Evolutionary conservation across 2,329 filamentous ascomycete genomes (phyloP).

Genomic region (Fusarium sp.): DNA sequence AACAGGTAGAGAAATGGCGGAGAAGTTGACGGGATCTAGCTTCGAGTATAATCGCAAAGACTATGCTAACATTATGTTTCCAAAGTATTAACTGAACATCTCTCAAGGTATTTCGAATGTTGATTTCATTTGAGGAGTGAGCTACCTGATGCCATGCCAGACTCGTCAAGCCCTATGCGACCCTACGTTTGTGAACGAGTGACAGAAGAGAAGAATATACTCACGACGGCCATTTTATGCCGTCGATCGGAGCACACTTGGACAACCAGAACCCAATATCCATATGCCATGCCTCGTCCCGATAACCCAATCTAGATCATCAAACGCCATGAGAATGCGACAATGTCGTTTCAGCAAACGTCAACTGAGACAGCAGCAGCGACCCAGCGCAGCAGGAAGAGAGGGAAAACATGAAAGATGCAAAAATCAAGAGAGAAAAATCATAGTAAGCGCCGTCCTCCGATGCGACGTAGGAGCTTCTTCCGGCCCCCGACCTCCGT

Average conservation of each 20-base stretch:
- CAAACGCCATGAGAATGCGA: slow-evolving; percentile 44
- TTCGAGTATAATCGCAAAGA: slow-evolving; percentile 24
- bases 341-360: slow-evolving; percentile 41
- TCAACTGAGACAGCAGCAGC: slow-evolving; percentile 32
- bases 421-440: not conserved
- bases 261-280: slow-evolving; percentile 22
- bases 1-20: slow-evolving; percentile 45
- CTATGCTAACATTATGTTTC: slow-evolving; percentile 12
- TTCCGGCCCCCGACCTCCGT: slow-evolving; percentile 46
- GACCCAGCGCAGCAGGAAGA: slow-evolving; percentile 31
- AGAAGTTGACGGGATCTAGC: slow-evolving; percentile 40
- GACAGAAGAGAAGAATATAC: slow-evolving; percentile 29
- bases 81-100: not conserved
- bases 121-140: slow-evolving; percentile 22
- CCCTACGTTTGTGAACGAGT: slow-evolving; percentile 29
- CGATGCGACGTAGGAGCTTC: slow-evolving; percentile 56
- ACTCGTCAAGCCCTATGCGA: slow-evolving; percentile 12
- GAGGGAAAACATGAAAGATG: not conserved
- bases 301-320: slow-evolving; percentile 39
- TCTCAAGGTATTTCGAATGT: slow-evolving; percentile 5
- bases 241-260: slow-evolving; percentile 12
- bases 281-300: slow-evolving; percentile 21
- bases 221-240: slow-evolving; percentile 15
- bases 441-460: slow-evolving; percentile 46
- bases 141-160: slow-evolving; percentile 31